phyloP scores from a whole-genome alignment of 345 rosid species.

The Carallia brachiata region DNA sequence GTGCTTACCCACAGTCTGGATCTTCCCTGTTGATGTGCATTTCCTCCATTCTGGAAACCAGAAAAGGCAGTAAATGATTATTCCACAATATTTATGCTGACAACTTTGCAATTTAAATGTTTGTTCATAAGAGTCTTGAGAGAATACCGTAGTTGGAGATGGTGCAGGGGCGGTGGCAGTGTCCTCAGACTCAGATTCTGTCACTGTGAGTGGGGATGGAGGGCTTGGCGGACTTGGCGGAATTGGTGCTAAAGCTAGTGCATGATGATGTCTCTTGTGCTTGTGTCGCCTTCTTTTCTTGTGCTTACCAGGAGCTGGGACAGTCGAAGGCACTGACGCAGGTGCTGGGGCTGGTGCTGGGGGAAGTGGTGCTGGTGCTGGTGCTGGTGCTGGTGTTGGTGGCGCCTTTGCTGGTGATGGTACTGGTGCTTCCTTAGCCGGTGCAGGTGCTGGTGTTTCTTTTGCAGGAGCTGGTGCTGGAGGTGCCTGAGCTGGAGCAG shows the following conservation, averaged over 20 bases:
- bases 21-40: conserved; percentile 43
- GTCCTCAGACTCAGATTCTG: conserved; percentile 44
- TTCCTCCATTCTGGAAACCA: conserved; percentile 61
- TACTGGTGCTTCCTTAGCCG: not conserved
- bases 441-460: not conserved
- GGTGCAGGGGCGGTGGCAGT: conserved; percentile 78
- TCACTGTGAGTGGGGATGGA: conserved; percentile 69
- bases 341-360: conserved; percentile 43
- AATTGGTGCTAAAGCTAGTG: conserved; percentile 28
- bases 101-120: conserved; percentile 1
- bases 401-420: conserved; percentile 30
- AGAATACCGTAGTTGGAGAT: conserved; percentile 50
- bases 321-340: conserved; percentile 16
- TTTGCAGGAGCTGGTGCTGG: conserved; percentile 30
- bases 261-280: conserved; percentile 30
- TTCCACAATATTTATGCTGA: conserved; percentile 1
- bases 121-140: conserved; percentile 2
- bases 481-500: conserved; percentile 24
- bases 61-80: conserved; percentile 11
- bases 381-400: conserved; percentile 31
- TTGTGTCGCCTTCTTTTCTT: conserved; percentile 25
- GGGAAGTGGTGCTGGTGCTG: conserved; percentile 38
- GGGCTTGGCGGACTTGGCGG: conserved; percentile 52
- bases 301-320: conserved; percentile 25
- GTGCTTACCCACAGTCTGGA: conserved; percentile 45